A percentile compares a stretch with the other conserved stretches of the same genome.
Evolutionary conservation across 2,329 filamentous ascomycete species (phyloP).

Genomic region (Ceratocystis papillata): DNA sequence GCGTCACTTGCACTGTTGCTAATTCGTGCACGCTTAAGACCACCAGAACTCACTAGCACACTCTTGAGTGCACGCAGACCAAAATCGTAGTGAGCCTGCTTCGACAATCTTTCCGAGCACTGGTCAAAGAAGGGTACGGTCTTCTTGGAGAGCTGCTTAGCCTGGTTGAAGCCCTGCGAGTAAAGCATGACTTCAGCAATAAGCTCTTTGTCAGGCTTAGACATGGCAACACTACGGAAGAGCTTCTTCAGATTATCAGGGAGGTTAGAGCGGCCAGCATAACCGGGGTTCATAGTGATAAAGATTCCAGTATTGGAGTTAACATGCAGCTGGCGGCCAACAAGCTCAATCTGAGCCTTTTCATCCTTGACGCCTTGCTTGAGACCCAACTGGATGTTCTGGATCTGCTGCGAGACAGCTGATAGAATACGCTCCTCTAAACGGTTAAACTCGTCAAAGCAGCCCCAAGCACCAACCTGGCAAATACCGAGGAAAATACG

Average conservation of each 20-base stretch:
- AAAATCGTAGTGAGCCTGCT: conserved; percentile 98
- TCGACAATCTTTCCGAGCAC: conserved; percentile 69
- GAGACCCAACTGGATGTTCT: conserved; percentile 95
- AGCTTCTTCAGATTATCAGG: conserved; percentile 99
- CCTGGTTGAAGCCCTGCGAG: conserved; percentile 96
- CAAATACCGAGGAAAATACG: conserved; percentile 98
- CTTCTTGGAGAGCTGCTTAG: conserved; percentile 85
- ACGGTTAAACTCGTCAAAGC: conserved; percentile 99
- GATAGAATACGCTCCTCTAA: conserved; percentile 95
- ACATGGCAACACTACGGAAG: conserved; percentile 99
- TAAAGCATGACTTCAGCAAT: conserved; percentile 99
- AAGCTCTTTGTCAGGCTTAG: conserved; percentile 97
- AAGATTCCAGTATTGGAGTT: conserved; percentile 95
- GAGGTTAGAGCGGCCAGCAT: conserved; percentile 93
- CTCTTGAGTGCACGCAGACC: conserved; percentile 96
- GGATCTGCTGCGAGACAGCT: conserved; percentile 96
- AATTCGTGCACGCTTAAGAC: conserved; percentile 77
- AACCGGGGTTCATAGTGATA: conserved; percentile 99
- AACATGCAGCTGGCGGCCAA: conserved; percentile 80
- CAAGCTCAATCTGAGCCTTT: conserved; percentile 82
- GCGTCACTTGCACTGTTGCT: conserved; percentile 32
- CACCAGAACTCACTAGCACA: conserved; percentile 93
- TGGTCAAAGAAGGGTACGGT: conserved; percentile 97
- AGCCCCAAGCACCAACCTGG: conserved; percentile 97
- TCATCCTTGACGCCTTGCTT: conserved; percentile 73